phyloP scores from a whole-genome alignment of 306 rosid species.

The Cucurbita moschata region DNA sequence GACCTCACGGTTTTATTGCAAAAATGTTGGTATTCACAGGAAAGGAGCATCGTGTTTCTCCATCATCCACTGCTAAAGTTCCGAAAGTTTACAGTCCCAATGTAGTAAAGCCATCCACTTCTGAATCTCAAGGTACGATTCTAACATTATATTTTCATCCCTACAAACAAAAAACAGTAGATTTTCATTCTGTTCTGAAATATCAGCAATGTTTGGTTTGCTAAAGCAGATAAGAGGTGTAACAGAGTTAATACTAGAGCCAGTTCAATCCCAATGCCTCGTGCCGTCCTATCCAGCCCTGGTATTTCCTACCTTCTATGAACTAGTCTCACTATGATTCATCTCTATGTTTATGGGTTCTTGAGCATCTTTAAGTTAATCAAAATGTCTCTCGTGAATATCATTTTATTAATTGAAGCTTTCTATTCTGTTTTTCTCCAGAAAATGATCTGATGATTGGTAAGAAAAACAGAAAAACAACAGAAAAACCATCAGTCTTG shows the following conservation, averaged over 20 bases:
- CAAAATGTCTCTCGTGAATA: background rate
- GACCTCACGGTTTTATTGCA: background rate
- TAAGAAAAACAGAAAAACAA: constrained; percentile 31
- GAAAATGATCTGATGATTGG: constrained; percentile 60
- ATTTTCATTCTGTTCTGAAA: background rate
- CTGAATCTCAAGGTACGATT: constrained; percentile 27
- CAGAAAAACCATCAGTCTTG: constrained; percentile 21
- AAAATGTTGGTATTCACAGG: background rate
- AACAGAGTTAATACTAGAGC: constrained; percentile 36
- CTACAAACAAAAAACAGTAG: background rate
- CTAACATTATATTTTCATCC: background rate
- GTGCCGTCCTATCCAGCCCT: constrained; percentile 85
- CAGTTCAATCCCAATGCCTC: constrained; percentile 52
- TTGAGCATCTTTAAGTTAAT: background rate
- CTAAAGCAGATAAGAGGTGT: constrained; percentile 25
- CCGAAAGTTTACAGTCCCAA: constrained; percentile 33
- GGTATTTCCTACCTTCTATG: constrained; percentile 25
- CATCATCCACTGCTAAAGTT: constrained; percentile 23
- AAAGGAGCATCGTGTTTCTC: constrained; percentile 15
- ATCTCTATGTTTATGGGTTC: background rate
- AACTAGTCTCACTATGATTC: background rate
- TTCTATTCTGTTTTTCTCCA: constrained; percentile 12
- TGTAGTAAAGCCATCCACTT: constrained; percentile 22
- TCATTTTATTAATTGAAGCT: background rate
- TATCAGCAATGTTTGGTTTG: constrained; percentile 8